Base-by-base conservation (phyloP, 2,329 filamentous ascomycete species). In the Penicillium sp. region DNA sequence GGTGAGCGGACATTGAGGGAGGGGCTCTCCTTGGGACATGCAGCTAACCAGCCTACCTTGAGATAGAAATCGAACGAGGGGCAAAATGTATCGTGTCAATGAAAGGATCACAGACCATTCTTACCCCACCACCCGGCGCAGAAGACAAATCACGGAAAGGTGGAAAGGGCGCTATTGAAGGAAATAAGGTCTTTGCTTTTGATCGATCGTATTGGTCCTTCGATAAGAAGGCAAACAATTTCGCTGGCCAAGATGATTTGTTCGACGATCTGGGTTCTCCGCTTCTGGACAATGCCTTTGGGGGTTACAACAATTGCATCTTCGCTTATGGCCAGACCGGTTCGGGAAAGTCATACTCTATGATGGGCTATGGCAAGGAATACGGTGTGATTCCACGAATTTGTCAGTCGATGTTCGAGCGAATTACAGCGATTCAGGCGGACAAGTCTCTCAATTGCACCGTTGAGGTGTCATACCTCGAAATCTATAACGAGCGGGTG, bases 151-250 rank as follows among this genome's bases (percentile, higher is more conserved):
- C 70, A 64, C 71, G 82, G 76, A 78, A 81, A 63, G 74, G 72
- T 51, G 75, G 77, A 56, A 94, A 94, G 71, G 81, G 81, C 32
- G 80, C 77, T 50, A 86, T 87, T 56, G 80, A 84, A 47, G 87
- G 85, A 7, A 81, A 84, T 59, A 97, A 97, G 74, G 83, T 87
- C 1, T 99, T 99, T 74, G 93, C 93, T 45, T 99, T 97, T 75
- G 94, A 99, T 77, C 87, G 87, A 68, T 97, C 91, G 49, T 99
- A 99, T 78, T 99, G 94, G 94, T 97, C 93, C 49, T 99, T 97
- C 75, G 85, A 92, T 76, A 89, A 89, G 66, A 81, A 81, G 43
- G 91, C 91, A 63, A 75, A 84, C 1, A 87, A 90, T 73, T 99
- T 92, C 73, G 93, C 94, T 41, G 91, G 90, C 16, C 94, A 99